Evolutionary conservation across 129 eudicot species (phyloP), one percentile per base, ranked within the genome.

Genomic region (Arctium lappa): DNA sequence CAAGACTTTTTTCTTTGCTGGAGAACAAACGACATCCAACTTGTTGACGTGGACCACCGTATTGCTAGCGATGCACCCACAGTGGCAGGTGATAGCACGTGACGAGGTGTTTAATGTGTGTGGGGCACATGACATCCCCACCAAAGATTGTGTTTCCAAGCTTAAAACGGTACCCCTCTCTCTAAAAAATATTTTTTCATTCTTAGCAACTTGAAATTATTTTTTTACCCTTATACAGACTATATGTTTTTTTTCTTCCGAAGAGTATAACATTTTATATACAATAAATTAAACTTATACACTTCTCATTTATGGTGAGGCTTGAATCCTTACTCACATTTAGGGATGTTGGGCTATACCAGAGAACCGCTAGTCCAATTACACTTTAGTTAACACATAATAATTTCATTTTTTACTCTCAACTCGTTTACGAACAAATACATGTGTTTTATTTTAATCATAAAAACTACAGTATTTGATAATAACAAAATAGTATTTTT

Each of bases 11-110:
- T 95, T 91, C 92, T 90, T 92, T 38, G 98, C 97, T 73, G 98
- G 98, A 40, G 91, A 91, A 77, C 97, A 95, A 6, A 95, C 98
- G 38, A 95, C 98, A 69, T 83, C 98, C 46, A 95, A 95, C 82
- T 69, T 92, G 92, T 91, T 95, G 87, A 95, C 98, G 78, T 95
- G 98, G 98, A 91, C 97, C 18, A 88, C 94, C 56, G 92, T 95
- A 7, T 79, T 95, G 77, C 92, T 95, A 38, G 98, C 98, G 33
- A 95, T 95, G 97, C 97, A 95, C 79, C 97, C 97, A 37, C 80
- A 86, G n/a, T 95, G 97, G 98, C 98, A 95, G 86, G 90, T 76
- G 36, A 88, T 77, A 32, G 98, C 98, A 89, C 97, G 98, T 85
- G 97, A 95, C 44, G 97, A 95, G 88, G 98, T 92, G 73, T 81